phyloP scores from a whole-genome alignment of 305 asterid species.

The Fraxinus sp. region DNA sequence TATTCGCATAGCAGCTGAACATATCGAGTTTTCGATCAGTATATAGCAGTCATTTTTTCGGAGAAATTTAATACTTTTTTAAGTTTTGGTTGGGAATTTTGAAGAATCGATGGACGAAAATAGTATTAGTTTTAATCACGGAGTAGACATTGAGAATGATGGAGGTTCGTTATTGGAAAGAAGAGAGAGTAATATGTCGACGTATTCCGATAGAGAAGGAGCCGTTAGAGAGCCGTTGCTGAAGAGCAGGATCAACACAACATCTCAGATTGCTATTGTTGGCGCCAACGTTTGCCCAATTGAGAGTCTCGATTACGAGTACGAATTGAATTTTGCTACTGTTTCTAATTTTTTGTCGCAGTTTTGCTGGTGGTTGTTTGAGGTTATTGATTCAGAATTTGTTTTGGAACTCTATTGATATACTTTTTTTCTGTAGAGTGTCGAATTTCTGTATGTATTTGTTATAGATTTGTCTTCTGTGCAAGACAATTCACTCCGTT shows the following conservation, averaged over 20 bases:
- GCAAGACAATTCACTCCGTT: neutral
- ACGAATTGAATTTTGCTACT: conserved; percentile 12
- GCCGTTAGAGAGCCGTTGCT: conserved; percentile 52
- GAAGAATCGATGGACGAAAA: conserved; percentile 29
- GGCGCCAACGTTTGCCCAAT: conserved; percentile 86
- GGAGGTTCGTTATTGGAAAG: conserved; percentile 20
- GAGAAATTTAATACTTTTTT: neutral
- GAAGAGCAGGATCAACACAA: conserved; percentile 58
- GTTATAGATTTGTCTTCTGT: neutral
- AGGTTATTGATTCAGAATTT: neutral
- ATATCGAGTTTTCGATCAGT: neutral
- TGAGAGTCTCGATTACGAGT: conserved; percentile 97
- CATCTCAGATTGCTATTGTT: conserved; percentile 88
- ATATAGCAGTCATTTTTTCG: neutral
- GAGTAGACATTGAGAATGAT: conserved; percentile 50
- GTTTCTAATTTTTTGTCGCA: neutral
- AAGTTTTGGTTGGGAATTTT: neutral
- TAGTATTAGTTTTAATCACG: conserved; percentile 17
- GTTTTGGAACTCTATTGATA: neutral
- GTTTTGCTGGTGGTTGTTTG: neutral
- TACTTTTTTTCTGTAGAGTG: neutral
- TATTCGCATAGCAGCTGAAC: neutral
- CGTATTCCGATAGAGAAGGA: conserved; percentile 34
- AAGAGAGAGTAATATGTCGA: conserved; percentile 44
- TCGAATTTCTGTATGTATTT: neutral